Evolutionary conservation across 192 early-diverging fungal species (phyloP), one percentile per base, ranked within the genome.

Genomic region (Coemansia sp.): DNA sequence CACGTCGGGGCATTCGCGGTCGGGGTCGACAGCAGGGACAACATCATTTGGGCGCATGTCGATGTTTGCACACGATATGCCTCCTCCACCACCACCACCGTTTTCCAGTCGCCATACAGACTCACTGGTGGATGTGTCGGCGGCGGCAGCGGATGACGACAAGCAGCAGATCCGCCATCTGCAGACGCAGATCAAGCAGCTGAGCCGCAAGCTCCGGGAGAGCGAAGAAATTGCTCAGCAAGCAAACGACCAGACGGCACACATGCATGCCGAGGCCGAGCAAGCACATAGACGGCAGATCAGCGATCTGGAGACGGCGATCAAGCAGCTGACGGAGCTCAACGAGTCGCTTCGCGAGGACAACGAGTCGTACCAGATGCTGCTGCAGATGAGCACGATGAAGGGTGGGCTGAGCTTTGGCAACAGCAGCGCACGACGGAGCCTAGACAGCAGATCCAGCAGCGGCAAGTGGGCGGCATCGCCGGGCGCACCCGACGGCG

Each of bases 341-440:
- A 89, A 89, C 59, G 80, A 77, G 63, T 76, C 85, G 17, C 77
- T 92, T 56, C 85, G 84, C 83, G 89, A 93, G 61, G 91, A 91
- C 55, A 93, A 89, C 79, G 91, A 91, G 68, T 84, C 87, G 55
- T 91, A 87, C 75, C 91, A 93, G 68, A 66, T 90, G 42, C 70
- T 93, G 36, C 64, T 93, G 67, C 88, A 89, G 61, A 90, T 91
- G 82, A 88, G 85, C 64, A 89, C 91, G 6, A 87, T 93, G 67
- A 88, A 84, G 71, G 91, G 91, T 59, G 89, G 89, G 48, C 86
- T 92, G 42, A 84, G 84, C 25, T 64, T 83, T 50, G 50, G n/a
- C 42, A 67, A 70, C 48, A 62, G n/a, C n/a, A n/a, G 50, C 57
- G 54, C 60, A 40, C 75, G 75, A 42, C 11, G 63, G n/a, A 79